Evolutionary conservation across 495 filamentous ascomycete species (phyloP).

Genomic region (Durotheca rogersii): DNA sequence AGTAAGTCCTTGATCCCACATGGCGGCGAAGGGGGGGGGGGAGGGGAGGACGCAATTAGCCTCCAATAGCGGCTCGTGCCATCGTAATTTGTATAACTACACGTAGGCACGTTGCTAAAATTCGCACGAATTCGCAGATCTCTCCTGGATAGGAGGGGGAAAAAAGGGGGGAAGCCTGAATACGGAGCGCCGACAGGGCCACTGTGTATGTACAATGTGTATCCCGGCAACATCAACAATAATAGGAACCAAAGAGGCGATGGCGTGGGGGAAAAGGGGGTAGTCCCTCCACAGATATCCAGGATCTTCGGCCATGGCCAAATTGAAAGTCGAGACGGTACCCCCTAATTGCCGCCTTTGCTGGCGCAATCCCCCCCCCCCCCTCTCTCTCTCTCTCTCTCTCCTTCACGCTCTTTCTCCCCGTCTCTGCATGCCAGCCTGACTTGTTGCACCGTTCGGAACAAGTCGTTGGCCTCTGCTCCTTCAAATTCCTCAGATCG

Average conservation of each 20-base stretch:
- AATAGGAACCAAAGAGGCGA: constrained; percentile 8
- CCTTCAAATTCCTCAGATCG: constrained; percentile 13
- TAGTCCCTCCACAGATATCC: constrained; percentile 19
- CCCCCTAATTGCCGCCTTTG: too few relatives aligned
- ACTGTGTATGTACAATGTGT: too few relatives aligned
- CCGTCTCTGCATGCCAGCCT: constrained; percentile 17
- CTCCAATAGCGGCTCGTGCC: too few relatives aligned
- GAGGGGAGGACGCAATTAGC: too few relatives aligned
- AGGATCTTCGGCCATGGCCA: constrained; percentile 16
- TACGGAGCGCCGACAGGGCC: constrained; percentile 5
- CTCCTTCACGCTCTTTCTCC: too few relatives aligned
- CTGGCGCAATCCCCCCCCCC: constrained; percentile 16
- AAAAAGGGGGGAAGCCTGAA: constrained; percentile 16
- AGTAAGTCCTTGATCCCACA: too few relatives aligned
- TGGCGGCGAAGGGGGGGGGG: too few relatives aligned
- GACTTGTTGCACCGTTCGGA: constrained; percentile 12
- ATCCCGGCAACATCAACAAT: constrained; percentile 7
- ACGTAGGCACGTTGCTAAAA: too few relatives aligned
- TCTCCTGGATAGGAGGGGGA: constrained; percentile 10
- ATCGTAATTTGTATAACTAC: too few relatives aligned
- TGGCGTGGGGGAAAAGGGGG: constrained; percentile 25
- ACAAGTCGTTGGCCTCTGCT: constrained; percentile 20
- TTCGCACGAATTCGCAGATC: constrained; percentile 9
- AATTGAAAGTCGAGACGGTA: constrained; percentile 8
- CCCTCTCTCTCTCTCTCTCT: too few relatives aligned